These are phyloP conservation scores for Neonectria coccinea DNA, from an alignment of 2,329 filamentous ascomycete species.

Conservation along the genomic window DNA sequence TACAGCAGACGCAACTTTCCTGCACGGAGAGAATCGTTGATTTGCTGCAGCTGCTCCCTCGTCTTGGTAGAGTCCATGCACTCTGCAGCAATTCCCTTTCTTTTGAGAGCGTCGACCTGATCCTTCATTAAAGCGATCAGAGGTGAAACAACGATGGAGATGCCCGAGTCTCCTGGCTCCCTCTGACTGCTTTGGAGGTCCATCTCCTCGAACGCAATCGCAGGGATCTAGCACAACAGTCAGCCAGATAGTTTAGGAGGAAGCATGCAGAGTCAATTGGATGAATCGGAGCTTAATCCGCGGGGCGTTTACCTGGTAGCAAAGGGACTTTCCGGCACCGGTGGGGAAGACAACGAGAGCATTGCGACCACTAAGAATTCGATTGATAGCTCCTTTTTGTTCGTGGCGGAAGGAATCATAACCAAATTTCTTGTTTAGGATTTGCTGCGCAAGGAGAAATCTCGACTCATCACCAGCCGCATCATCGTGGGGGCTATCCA, in stretches of 20 bases:
- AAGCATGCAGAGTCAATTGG: background rate
- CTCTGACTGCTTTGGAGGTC: conserved; percentile 49
- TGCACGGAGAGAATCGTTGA: conserved; percentile 53
- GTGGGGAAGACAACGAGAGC: conserved; percentile 60
- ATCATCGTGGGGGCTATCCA: background rate
- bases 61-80: conserved; percentile 68
- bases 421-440: conserved; percentile 55
- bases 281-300: background rate
- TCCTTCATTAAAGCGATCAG: conserved; percentile 71
- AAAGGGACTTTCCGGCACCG: conserved; percentile 62
- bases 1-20: conserved; percentile 67
- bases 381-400: conserved; percentile 56
- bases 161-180: conserved; percentile 54
- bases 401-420: conserved; percentile 57
- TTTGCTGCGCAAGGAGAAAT: conserved; percentile 38
- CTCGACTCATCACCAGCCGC: conserved; percentile 9
- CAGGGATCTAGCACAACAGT: conserved; percentile 54
- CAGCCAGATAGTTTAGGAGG: conserved; percentile 3
- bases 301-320: conserved; percentile 56
- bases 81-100: conserved; percentile 63
- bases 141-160: conserved; percentile 68
- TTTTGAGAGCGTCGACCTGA: conserved; percentile 66
- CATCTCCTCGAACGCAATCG: conserved; percentile 59
- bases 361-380: conserved; percentile 55
- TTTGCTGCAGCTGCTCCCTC: conserved; percentile 57